Base-by-base conservation (phyloP, 306 rosid species). In the Vigna mungo region DNA sequence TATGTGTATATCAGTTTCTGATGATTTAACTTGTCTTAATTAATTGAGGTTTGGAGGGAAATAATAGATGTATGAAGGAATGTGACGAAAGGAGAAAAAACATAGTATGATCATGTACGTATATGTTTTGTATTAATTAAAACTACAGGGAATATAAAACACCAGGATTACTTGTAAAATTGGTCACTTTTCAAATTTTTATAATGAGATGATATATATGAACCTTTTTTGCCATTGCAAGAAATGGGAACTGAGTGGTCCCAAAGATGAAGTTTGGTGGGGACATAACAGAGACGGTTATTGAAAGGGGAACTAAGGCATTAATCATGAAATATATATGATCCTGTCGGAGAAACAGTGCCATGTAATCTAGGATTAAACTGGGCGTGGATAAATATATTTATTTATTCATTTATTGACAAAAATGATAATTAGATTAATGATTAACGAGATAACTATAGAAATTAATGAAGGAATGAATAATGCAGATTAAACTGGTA, bases 161-260 rank as follows among this genome's bases (percentile, higher is more conserved):
- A 8, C 49, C 17, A 68, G 21, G 82, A 83, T 86, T 81, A 78
- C 90, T 80, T 86, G 86, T 74, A 72, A 74, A 80, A 72, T 43
- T 70, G 87, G 90, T 82, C 84, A 84, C 65, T 72, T 62, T 61
- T 60, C 47, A 25, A 65, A 2, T 76, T 76, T 44, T 81, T 68
- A 46, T 69, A 58, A 59, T 76, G 61, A 70, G 84, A 74, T 78
- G 88, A 83, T 65, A 65, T 65, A 41, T 65, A 20, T 67, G 67
- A 37, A 82, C 78, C 87, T 62, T 65, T 83, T 83, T 86, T 83
- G 68, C 67, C 73, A 54, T 74, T 76, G 83, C 78, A 80, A 80
- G 81, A 82, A 82, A 79, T 41, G 75, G 76, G 30, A 17, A 48
- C 18, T 6, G 11, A 11, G 68, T 79, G 86, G 84, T 76, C 86